Percentiles rank a stretch among this genome's conserved stretches.
Conservation (phyloP, 345 rosid species). For the Citrus glauca region DNA sequence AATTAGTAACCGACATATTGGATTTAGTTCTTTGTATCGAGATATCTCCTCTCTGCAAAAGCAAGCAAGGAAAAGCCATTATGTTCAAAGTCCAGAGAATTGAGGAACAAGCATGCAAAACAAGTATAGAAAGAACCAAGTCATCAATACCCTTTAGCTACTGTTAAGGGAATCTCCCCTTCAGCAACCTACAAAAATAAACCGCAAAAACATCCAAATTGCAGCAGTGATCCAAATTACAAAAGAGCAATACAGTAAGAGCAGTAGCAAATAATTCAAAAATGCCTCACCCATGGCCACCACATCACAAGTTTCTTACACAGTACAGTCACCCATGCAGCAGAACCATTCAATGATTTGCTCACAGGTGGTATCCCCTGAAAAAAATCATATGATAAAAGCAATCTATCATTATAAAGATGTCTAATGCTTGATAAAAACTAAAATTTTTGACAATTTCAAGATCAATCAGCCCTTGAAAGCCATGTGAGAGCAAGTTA, state of each 20-base stretch:
- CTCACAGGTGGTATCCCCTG: conserved; percentile 77
- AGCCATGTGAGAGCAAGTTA: background rate
- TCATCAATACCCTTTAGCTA: conserved; percentile 52
- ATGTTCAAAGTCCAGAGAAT: conserved; percentile 1
- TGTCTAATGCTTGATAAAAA: background rate
- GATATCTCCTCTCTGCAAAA: conserved; percentile 59
- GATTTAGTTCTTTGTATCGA: conserved; percentile 57
- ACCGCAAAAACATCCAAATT: background rate
- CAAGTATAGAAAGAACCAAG: background rate
- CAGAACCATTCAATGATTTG: conserved; percentile 46
- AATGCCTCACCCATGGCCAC: conserved; percentile 80
- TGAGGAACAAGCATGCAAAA: background rate
- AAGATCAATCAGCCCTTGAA: background rate
- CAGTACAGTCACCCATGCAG: conserved; percentile 74
- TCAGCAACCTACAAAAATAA: conserved; percentile 59
- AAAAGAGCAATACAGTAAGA: background rate
- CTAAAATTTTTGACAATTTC: background rate
- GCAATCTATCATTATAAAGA: background rate
- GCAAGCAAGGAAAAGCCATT: conserved; percentile 14
- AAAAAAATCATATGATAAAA: background rate
- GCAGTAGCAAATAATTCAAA: conserved; percentile 1
- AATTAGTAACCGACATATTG: conserved; percentile 50
- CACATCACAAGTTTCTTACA: conserved; percentile 68
- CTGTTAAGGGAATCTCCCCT: conserved; percentile 62
- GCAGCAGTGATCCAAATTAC: background rate